Evolutionary conservation across 2,329 filamentous ascomycete species (phyloP), one percentile per base, ranked within the genome.

Genomic region (Ascochyta fabae): DNA sequence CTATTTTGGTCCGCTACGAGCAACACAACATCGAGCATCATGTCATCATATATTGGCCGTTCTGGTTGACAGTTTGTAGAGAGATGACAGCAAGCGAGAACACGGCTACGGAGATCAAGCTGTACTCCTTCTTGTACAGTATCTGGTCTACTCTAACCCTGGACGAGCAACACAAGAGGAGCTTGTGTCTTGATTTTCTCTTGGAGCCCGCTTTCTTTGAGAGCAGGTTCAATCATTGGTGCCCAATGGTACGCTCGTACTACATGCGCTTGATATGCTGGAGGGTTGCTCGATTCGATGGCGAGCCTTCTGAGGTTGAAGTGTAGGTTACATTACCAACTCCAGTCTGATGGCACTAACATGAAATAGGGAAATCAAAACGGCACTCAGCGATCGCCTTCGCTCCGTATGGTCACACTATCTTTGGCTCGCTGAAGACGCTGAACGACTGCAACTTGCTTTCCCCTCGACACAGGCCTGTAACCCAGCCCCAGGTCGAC

Each of bases 211-310:
- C 87, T 24, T 84, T 89, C 2, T 96, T 96, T 72, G 86, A 90
- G 69, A 86, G 85, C 58, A 87, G 92, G 58, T 97, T 96, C 77
- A 94, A 90, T 69, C 92, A 96, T 69, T 96, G 93, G 92, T 96
- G 91, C 69, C 92, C 93, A 0, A 96, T 96, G 93, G 91, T 96
- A 22, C 86, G 93, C 58, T 89, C 92, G 13, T 97, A 96, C 74
- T 97, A 89, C 72, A 95, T 96, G 84, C 90, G 93, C 42, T 79
- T 97, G 45, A 77, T 96, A 22, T 96, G 92, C 76, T 97, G 93
- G 93, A 86, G 92, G 56, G 80, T 97, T 43, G 94, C 90, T 61
- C 84, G 93, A 60, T 90, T 89, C 68, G 85, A 87, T 48, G 91
- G 88, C 15, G 84, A 83, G 42, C 80, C 85, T 22, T 84, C 85